Evolutionary conservation across 192 early-diverging fungal genomes (phyloP), one percentile per base, ranked within the genome.

Genomic region (Chytriomyces sp.): DNA sequence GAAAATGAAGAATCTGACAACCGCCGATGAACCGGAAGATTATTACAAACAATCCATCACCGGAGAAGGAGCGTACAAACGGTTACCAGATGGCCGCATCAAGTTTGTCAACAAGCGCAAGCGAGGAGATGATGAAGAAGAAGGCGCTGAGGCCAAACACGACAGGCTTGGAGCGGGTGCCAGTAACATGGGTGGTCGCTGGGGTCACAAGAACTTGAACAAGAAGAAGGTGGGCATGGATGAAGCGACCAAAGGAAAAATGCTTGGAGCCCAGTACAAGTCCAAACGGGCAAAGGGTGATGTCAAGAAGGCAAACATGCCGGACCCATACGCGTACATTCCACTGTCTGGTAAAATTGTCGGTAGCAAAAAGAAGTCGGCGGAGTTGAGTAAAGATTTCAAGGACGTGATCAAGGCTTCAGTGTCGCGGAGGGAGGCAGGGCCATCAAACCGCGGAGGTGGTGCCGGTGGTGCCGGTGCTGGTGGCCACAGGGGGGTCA

Each of bases 261-360:
- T 85, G 76, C 76, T 96, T 44, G 92, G 93, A 24, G 82, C 89
- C 76, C 93, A 97, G 77, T 98, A 91, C 88, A 89, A 89, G 78
- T 87, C 95, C 61, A 86, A 88, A 89, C 90, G 90, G 79, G 96
- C 96, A 10, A 85, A 89, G 61, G 96, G 97, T 72, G 97, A 99
- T 89, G 89, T 99, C 69, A 94, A 94, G 80, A 90, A 89, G 79
- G 91, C 91, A 61, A 94, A 92, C 61, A 91, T 89, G 77, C 85
- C 93, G 7, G 96, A 98, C 84, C 97, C 97, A 45, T 96, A 89
- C 77, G 94, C 95, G n/a, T 99, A 98, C 79, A 90, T 99, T 57
- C 97, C 97, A 70, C 86, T 99, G 63, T 88, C 85, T 57, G 81
- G 85, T 60, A 91, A 91, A 74, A 86, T 90, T 62, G 91, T 91